Evolutionary conservation across 176 grass and related monocot species (phyloP).

Genomic region (Musa acuminata): DNA sequence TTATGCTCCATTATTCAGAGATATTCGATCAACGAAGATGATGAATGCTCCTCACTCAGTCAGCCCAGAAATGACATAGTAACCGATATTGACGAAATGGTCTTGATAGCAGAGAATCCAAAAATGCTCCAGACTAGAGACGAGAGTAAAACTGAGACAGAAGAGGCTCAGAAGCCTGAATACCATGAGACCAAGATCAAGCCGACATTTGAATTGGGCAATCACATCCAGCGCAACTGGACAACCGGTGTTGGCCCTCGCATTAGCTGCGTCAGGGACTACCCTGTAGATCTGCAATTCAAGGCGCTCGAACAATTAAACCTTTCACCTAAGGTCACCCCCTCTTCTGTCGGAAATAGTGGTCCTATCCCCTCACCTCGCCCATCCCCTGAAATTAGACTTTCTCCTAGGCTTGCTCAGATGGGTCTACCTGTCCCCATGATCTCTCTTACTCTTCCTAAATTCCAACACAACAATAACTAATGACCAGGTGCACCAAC

Average conservation of each 20-base stretch:
- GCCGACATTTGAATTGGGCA: slow-evolving; percentile 6
- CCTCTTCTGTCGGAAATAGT: slow-evolving; percentile 46
- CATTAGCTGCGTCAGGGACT: slow-evolving; percentile 76
- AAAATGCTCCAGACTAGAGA: background rate
- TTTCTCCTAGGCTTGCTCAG: slow-evolving; percentile 66
- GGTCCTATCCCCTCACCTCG: slow-evolving; percentile 67
- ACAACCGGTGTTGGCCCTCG: slow-evolving; percentile 60
- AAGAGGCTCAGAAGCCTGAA: slow-evolving; percentile 4
- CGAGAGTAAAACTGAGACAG: slow-evolving; percentile 7
- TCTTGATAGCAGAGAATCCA: background rate
- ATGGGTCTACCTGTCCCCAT: slow-evolving; percentile 35
- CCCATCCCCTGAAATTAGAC: slow-evolving; percentile 48
- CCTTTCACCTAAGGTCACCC: slow-evolving; percentile 46
- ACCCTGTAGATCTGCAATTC: slow-evolving; percentile 66
- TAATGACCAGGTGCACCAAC: no score
- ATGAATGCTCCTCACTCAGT: slow-evolving; percentile 31
- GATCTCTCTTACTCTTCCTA: slow-evolving; percentile 53
- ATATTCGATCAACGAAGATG: slow-evolving; percentile 40
- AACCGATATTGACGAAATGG: background rate
- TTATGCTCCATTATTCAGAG: slow-evolving; percentile 29
- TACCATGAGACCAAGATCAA: slow-evolving; percentile 8
- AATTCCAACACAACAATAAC: no score
- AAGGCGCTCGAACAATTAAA: slow-evolving; percentile 90
- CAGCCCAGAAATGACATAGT: slow-evolving; percentile 10
- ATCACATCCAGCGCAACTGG: slow-evolving; percentile 51